Evolutionary conservation across 139 green algal genomes (phyloP), one percentile per base, ranked within the genome.

Genomic region (Marvania coccoides): DNA sequence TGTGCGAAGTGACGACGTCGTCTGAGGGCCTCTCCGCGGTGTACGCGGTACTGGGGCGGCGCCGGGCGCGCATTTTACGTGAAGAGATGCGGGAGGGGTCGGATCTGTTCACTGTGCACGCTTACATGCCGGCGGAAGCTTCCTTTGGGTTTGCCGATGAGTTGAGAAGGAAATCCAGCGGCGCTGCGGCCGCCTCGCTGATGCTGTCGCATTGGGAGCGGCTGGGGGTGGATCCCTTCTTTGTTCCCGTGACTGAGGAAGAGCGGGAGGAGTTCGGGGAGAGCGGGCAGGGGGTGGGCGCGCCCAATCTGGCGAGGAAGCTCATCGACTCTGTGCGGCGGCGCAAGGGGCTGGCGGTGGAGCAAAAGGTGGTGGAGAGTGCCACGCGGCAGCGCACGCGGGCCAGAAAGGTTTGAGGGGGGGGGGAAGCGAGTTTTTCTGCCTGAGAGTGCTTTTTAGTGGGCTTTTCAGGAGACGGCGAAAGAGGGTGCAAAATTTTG

Each of bases 381-480:
- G 95, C 91, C 19, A 98, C 91, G 38, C 98, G 98, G 81, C 92
- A 99, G 81, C 72, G 94, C 24, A 99, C 95, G n/a, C 77, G 90
- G 3, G 92, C 93, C 15, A 70, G 85, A 5, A 99, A 98, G 69
- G 90, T 97, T 8, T 99, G 65, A 87, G 34, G 6, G 46, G 46
- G 46, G 46, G 46, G 46, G 15, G 46, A 14, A 14, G 10, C 46
- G 9, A 46, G 9, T 46, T 46, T 46, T 8, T 46, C 38, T 8
- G 8, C 38, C 38, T 46, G 9, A 46, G 38, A 10, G 10, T 10
- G 38, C 38, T 46, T 10, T 46, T 8, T n/a, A n/a, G n/a, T n/a
- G n/a, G n/a, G n/a, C n/a, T n/a, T n/a, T n/a, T n/a, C n/a, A n/a
- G n/a, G n/a, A n/a, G n/a, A n/a, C n/a, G n/a, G n/a, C n/a, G n/a